phyloP scores from a whole-genome alignment of 495 filamentous ascomycete genomes.

The Terfezia boudieri region DNA sequence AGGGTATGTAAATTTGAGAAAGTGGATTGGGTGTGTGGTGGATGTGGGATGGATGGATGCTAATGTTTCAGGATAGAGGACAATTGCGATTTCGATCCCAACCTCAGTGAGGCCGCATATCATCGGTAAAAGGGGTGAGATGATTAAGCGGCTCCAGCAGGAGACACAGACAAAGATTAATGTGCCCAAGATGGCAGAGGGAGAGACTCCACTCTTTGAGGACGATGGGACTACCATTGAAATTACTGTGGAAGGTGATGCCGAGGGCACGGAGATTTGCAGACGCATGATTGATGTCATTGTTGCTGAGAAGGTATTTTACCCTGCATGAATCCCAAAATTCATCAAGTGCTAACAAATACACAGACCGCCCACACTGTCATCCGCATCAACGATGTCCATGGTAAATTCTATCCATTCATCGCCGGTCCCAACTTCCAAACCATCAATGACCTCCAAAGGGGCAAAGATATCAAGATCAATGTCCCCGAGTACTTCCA shows the following conservation, averaged over 20 bases:
- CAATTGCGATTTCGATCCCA: constrained; percentile 30
- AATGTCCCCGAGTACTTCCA: constrained; percentile 15
- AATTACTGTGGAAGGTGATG: constrained; percentile 73
- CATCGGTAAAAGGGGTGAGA: constrained; percentile 78
- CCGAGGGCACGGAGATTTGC: constrained; percentile 59
- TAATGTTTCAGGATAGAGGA: no score
- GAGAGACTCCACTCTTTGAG: constrained; percentile 34
- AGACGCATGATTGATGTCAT: constrained; percentile 61
- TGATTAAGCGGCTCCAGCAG: constrained; percentile 65
- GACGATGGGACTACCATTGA: constrained; percentile 54
- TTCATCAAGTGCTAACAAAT: not conserved
- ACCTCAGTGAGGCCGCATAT: constrained; percentile 61
- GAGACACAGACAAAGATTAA: constrained; percentile 71
- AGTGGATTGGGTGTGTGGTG: not conserved
- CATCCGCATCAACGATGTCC: constrained; percentile 53
- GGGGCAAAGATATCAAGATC: constrained; percentile 13
- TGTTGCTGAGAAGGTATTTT: constrained; percentile 45
- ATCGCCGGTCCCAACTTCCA: constrained; percentile 63
- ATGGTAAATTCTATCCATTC: constrained; percentile 87
- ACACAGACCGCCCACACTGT: constrained; percentile 42
- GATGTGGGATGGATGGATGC: no score
- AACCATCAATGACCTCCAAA: constrained; percentile 42
- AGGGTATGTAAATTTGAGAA: constrained; percentile 35
- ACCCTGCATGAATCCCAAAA: not conserved
- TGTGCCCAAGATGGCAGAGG: constrained; percentile 54